phyloP scores from a whole-genome alignment of 2,329 filamentous ascomycete genomes.

The Thelonectria discophora region DNA sequence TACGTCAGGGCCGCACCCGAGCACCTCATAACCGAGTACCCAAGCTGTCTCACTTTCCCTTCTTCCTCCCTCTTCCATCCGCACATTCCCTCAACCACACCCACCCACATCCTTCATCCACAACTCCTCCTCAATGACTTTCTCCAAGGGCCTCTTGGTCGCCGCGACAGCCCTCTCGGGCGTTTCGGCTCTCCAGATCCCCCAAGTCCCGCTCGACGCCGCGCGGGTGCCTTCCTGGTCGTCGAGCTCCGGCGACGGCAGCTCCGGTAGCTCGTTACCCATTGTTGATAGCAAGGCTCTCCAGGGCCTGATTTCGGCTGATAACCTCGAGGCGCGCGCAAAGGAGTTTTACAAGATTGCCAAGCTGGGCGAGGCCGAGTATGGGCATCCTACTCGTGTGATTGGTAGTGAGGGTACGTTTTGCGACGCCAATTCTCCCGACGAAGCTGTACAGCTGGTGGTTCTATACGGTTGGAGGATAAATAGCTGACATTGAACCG shows the following conservation, averaged over 20 bases:
- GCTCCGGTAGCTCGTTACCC: slow-evolving; percentile 45
- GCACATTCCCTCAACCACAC: slow-evolving; percentile 14
- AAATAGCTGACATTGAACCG: slow-evolving; percentile 24
- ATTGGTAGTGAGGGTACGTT: slow-evolving; percentile 70
- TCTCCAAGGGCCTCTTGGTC: slow-evolving; percentile 38
- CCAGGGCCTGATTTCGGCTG: slow-evolving; percentile 63
- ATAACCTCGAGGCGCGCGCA: slow-evolving; percentile 67
- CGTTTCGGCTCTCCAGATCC: slow-evolving; percentile 41
- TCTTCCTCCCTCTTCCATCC: neutral
- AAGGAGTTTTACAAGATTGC: slow-evolving; percentile 71
- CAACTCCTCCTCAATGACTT: slow-evolving; percentile 29
- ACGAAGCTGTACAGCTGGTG: neutral
- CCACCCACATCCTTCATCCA: neutral
- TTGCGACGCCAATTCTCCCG: slow-evolving; percentile 1
- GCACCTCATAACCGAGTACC: neutral
- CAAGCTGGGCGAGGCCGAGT: slow-evolving; percentile 65
- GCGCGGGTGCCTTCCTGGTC: slow-evolving; percentile 25
- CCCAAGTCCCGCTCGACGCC: slow-evolving; percentile 24
- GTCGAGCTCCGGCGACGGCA: slow-evolving; percentile 22
- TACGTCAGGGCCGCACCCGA: neutral
- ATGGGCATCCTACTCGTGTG: slow-evolving; percentile 74
- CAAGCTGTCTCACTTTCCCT: no score
- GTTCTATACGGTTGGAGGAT: no score
- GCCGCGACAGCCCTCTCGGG: slow-evolving; percentile 41
- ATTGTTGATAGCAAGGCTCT: slow-evolving; percentile 64